phyloP scores from a whole-genome alignment of 2,329 filamentous ascomycete species.

The Sporothrix euskadiensis region DNA sequence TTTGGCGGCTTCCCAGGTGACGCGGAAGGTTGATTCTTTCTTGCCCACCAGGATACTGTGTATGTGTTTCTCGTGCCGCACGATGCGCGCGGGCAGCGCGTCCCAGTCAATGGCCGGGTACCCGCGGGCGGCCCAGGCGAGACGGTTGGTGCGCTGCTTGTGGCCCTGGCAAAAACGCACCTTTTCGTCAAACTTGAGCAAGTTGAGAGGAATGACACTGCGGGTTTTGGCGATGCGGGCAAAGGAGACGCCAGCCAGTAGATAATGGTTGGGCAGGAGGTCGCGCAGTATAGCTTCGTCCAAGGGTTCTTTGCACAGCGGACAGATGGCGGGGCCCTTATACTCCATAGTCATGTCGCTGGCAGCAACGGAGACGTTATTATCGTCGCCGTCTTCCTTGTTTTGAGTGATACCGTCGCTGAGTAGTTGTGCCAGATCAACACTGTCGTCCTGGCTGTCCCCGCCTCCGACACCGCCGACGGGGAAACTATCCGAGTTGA shows the following conservation, averaged over 20 bases:
- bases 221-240: not conserved
- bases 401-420: not conserved
- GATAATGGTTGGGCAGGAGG: conserved; percentile 12
- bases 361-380: not conserved
- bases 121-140: conserved; percentile 50
- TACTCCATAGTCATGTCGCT: conserved; percentile 26
- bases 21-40: conserved; percentile 60
- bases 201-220: conserved; percentile 23
- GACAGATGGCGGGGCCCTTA: conserved; percentile 49
- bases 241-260: conserved; percentile 1
- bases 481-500: not conserved
- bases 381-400: not conserved
- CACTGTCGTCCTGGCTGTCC: not conserved
- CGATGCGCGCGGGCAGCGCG: conserved; percentile 59
- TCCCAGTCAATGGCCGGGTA: conserved; percentile 76
- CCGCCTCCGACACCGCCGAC: not conserved
- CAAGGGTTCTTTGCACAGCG: conserved; percentile 66
- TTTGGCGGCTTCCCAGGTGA: conserved; percentile 45
- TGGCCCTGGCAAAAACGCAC: conserved; percentile 65
- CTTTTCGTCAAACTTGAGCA: conserved; percentile 59
- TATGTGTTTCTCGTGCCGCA: conserved; percentile 56
- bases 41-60: conserved; percentile 59
- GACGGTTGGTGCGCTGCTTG: conserved; percentile 55
- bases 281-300: conserved; percentile 53
- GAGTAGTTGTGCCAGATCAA: not conserved